These are phyloP conservation scores for Catunica adiposa DNA, from an alignment of 2,329 filamentous ascomycete species.

Conservation along the genomic window DNA sequence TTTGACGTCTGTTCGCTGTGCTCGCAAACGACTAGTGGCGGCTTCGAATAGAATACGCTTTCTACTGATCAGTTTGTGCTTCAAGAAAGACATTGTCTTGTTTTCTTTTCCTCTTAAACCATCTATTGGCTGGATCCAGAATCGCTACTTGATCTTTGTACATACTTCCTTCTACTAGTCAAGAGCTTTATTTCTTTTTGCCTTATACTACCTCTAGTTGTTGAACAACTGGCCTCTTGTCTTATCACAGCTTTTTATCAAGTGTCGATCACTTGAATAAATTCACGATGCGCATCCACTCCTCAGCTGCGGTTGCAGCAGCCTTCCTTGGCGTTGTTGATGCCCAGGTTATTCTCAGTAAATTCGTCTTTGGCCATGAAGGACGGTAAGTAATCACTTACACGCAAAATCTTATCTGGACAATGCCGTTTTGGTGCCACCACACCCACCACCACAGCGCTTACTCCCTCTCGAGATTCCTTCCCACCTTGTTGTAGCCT, in stretches of 20 bases:
- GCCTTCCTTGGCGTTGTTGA: slow-evolving; percentile 27
- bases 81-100: neutral
- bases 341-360: slow-evolving; percentile 52
- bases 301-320: slow-evolving; percentile 11
- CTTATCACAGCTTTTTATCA: neutral
- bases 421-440: neutral
- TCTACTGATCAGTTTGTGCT: neutral
- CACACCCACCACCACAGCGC: neutral
- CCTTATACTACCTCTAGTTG: neutral
- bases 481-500: neutral
- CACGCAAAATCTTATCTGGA: neutral
- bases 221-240: neutral
- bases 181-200: neutral
- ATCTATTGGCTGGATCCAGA: neutral
- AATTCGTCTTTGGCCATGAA: slow-evolving; percentile 62
- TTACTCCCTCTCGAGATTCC: neutral
- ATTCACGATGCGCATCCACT: slow-evolving; percentile 12
- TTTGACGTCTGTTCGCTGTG: neutral
- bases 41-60: neutral
- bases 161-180: neutral
- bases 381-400: slow-evolving; percentile 33
- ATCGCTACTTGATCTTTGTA: neutral
- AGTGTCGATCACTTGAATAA: slow-evolving; percentile 1
- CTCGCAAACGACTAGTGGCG: neutral
- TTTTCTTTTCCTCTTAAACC: neutral